Evolutionary conservation across 1,284 basidiomycete genomes (phyloP), one percentile per base, ranked within the genome.

Genomic region (Microbotryum silenes-acaulis): DNA sequence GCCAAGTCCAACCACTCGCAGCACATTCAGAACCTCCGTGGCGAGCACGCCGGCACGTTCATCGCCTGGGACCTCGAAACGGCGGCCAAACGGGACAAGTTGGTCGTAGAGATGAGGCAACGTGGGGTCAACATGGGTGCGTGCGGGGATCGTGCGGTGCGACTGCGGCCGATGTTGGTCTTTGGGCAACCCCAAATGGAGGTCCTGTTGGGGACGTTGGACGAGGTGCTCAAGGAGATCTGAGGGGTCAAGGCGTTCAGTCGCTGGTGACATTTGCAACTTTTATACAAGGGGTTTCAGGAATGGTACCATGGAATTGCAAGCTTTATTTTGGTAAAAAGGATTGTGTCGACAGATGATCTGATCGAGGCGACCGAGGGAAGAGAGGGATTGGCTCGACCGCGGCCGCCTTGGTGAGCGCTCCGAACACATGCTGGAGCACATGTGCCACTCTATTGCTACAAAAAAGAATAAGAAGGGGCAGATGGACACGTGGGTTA

Each of bases 31-130:
- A 77, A 75, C 66, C 72, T 81, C 46, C 70, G 81, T 48, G 81
- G 81, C 16, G 73, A 80, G 66, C 74, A 74, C 9, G 69, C 76
- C 45, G 81, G 79, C 2, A 81, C 80, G 1, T 81, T 80, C 71
- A 74, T 81, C 63, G 76, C 80, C 0, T 82, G 77, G 68, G 80
- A 82, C 70, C 73, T 77, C 44, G 68, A 67, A 10, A 72, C 71
- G 8, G 54, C 77, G 0, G 66, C 65, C n/a, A 56, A 70, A 64
- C 70, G 81, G 27, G 80, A 82, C 51, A 23, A 42, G 52, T 77
- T 81, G 62, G 71, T 80, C 55, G 70, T 65, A 44, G 71, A 73
- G 60, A 78, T 81, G 77, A 73, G 77, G 61, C 61, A 69, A 51
- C 67, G 72, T 46, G 79, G 79, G 44, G 76, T 80, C 48, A 75